phyloP scores from a whole-genome alignment of 1,284 basidiomycete genomes.

The Boletus holoroseus region DNA sequence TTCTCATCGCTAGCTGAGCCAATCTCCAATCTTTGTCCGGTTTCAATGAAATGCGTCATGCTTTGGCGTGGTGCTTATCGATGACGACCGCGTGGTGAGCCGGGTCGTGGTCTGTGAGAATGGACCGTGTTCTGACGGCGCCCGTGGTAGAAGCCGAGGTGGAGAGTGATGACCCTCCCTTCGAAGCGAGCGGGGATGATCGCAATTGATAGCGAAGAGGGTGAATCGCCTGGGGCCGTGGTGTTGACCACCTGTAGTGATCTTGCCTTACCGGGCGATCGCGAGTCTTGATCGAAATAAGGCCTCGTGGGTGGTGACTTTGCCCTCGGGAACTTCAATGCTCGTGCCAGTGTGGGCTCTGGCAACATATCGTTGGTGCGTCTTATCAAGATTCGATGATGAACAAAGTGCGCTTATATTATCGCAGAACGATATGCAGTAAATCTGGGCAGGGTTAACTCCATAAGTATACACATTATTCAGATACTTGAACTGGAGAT shows the following conservation, averaged over 20 bases:
- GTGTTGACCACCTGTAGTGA: neutral
- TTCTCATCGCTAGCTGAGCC: constrained; percentile 6
- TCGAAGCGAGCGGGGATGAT: constrained; percentile 2
- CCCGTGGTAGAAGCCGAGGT: constrained; percentile 6
- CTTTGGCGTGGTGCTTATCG: constrained; percentile 15
- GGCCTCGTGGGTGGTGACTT: neutral
- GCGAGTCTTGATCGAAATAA: neutral
- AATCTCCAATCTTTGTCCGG: constrained; percentile 15
- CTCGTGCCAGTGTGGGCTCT: neutral
- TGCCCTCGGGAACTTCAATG: neutral
- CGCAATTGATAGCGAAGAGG: neutral
- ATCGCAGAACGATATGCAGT: neutral
- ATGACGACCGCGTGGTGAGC: constrained; percentile 3
- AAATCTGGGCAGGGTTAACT: neutral
- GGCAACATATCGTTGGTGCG: constrained; percentile 7
- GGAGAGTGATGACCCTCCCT: neutral
- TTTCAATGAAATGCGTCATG: constrained; percentile 21
- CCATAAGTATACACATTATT: constrained; percentile 3
- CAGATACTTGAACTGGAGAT: constrained; percentile 15
- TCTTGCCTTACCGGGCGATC: constrained; percentile 8
- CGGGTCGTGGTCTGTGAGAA: neutral
- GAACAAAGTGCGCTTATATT: constrained; percentile 5
- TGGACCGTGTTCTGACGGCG: neutral
- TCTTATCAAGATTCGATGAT: constrained; percentile 4
- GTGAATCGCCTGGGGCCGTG: neutral